These are phyloP conservation scores for Aspergillus transmontanensis DNA, from an alignment of 2,329 filamentous ascomycete genomes.

Conservation along the genomic window DNA sequence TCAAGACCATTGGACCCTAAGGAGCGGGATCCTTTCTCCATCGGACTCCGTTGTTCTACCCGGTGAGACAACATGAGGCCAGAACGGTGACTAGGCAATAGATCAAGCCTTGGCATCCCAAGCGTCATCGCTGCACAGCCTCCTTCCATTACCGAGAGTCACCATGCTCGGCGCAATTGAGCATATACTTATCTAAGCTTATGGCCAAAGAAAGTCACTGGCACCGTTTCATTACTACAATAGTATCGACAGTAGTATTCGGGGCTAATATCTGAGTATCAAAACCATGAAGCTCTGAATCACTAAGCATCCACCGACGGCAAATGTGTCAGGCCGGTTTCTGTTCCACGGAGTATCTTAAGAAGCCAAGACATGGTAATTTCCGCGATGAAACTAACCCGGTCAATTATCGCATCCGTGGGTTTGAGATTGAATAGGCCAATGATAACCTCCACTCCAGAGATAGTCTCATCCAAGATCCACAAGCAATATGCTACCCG, in stretches of 20 bases:
- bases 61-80: constrained; percentile 1
- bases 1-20: background rate
- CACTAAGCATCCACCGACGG: background rate
- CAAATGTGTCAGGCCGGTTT: too few species aligned
- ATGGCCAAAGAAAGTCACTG: too few species aligned
- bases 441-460: background rate
- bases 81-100: background rate
- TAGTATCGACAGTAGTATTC: too few species aligned
- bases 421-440: background rate
- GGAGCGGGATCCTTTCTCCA: background rate
- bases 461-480: background rate
- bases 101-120: background rate
- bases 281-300: background rate
- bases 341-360: background rate
- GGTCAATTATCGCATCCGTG: background rate
- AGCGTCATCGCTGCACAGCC: background rate
- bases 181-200: background rate
- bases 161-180: background rate
- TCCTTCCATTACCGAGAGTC: background rate
- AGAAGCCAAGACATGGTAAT: background rate
- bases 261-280: background rate
- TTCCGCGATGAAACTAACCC: background rate
- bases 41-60: constrained; percentile 3
- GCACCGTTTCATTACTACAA: background rate
- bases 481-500: background rate